Base-by-base conservation (phyloP, 768 basidiomycete species). In the Lactarius tabidus region DNA sequence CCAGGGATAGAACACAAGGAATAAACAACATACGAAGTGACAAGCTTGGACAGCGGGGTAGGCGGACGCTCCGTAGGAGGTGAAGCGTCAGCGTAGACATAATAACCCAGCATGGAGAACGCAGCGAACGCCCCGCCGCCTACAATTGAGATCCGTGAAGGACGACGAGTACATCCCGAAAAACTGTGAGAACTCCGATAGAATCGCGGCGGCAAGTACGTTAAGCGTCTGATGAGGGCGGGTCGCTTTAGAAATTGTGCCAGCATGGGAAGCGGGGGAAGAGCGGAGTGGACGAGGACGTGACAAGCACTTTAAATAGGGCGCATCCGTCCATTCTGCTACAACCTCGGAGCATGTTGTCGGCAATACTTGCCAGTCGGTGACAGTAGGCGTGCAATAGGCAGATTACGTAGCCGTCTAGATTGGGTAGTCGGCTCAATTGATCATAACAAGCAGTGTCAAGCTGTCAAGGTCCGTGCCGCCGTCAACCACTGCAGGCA, bases 1-100 rank as follows among this genome's bases (percentile, higher is more conserved):
- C 78, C 69, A 3, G 94, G 90, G 28, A 90, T 77, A 6, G 92
- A 92, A 72, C 88, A 90, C 74, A 91, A 80, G 7, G 89, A 81
- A 77, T 90, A 96, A 33, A 96, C 93, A 36, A 88, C 73, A 71
- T 95, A 96, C 2, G 91, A 77, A 43, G 93, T 84, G 55, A 91
- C 64, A 26, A 91, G 81, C 28, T 70, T 63, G 9, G 73, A 72
- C 17, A 77, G 57, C 1, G 72, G 70, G 20, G 69, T 64, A 20
- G 67, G 61, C 12, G 45, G 33, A 15, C 62, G 70, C 33, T 67
- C 62, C 29, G 29, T 33, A 12, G 61, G 57, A 33, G 43, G 54
- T 9, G 66, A 64, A 14, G 65, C 63, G 55, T 77, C 75, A 36
- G 74, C 73, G 65, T 74, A 62, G 48, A 64, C 58, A 29, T 66